Conservation (phyloP, 176 grass and related monocot species). For the Juncus effusus region DNA sequence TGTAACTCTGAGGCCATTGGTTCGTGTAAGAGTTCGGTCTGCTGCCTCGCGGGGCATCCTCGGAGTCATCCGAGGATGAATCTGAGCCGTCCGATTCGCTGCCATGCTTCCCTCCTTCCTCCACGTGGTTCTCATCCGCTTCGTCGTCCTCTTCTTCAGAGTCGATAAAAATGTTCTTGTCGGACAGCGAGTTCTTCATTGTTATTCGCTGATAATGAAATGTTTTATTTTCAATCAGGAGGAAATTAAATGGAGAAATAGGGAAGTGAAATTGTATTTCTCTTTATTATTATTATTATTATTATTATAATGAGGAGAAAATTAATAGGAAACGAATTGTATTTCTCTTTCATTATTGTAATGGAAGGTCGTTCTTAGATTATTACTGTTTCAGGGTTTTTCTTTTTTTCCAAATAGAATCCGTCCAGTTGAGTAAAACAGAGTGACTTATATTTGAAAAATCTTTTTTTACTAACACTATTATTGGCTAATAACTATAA, state of each 20-base stretch:
- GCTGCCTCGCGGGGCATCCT: conserved; percentile 28
- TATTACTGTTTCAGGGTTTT: too few relatives aligned
- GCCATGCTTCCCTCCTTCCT: conserved; percentile 26
- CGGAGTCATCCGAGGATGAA: conserved; percentile 43
- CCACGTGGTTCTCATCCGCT: conserved; percentile 21
- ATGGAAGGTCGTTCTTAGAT: too few relatives aligned
- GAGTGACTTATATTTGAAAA: too few relatives aligned
- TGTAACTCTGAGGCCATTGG: conserved; percentile 96
- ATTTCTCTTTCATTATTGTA: too few relatives aligned
- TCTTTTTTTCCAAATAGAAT: too few relatives aligned
- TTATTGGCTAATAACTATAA: too few relatives aligned
- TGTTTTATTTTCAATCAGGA: too few relatives aligned
- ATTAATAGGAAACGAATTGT: too few relatives aligned
- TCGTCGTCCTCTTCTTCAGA: conserved; percentile 53
- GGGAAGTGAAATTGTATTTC: not conserved
- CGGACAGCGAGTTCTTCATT: conserved; percentile 55
- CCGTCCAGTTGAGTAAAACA: too few relatives aligned
- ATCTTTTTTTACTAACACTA: too few relatives aligned
- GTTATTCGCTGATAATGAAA: not conserved
- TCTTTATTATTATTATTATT: too few relatives aligned
- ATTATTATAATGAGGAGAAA: too few relatives aligned
- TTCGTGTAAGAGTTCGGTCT: conserved; percentile 68
- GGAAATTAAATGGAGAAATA: conserved; percentile 27
- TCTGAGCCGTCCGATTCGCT: conserved; percentile 34
- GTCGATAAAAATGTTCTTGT: conserved; percentile 55